These are phyloP conservation scores for Piper betle DNA, from an alignment of 164 flowering plant genomes.

Conservation along the genomic window DNA sequence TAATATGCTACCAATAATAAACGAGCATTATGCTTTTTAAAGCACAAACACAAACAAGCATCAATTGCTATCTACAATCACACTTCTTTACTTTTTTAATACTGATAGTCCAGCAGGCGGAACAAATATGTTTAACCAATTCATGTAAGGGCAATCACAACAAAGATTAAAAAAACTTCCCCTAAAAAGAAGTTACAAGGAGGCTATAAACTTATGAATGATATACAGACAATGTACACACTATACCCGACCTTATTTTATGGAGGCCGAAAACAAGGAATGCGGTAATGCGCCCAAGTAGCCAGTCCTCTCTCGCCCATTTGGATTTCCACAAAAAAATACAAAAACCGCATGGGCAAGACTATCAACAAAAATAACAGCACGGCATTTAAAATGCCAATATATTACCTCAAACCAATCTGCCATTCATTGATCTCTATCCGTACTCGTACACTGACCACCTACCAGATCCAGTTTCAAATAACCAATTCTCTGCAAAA, in stretches of 20 bases:
- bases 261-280: constrained; percentile 3
- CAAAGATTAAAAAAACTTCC: not conserved
- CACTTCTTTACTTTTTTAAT: no score
- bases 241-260: constrained; percentile 4
- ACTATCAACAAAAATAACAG: constrained; percentile 4
- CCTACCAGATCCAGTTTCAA: constrained; percentile 31
- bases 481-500: constrained; percentile 1
- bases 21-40: no score
- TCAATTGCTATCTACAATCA: no score
- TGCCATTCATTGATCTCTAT: constrained; percentile 7
- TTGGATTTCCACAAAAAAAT: constrained; percentile 6
- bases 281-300: not conserved
- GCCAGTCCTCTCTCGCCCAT: constrained; percentile 1
- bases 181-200: no score
- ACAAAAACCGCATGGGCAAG: constrained; percentile 9
- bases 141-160: not conserved
- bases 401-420: not conserved
- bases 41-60: no score
- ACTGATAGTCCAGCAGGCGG: not conserved
- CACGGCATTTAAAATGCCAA: constrained; percentile 14
- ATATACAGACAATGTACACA: constrained; percentile 1
- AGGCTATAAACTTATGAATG: not conserved
- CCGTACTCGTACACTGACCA: constrained; percentile 16
- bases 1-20: no score
- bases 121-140: not conserved